Conservation (phyloP, 805 yeast genomes). For the Candida maris region DNA sequence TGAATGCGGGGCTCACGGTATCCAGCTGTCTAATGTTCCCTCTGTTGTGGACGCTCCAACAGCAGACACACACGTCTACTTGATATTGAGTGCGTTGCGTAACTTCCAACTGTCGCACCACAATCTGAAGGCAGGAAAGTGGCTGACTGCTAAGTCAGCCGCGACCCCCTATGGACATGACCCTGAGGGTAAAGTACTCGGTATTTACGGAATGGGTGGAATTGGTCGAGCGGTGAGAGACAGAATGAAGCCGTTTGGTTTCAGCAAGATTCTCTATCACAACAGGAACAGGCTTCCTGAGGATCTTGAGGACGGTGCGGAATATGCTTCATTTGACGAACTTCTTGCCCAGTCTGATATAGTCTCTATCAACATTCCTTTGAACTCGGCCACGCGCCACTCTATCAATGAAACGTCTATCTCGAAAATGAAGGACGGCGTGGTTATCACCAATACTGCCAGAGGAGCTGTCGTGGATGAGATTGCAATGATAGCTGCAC, state of each 20-base stretch:
- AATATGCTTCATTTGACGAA: constrained; percentile 69
- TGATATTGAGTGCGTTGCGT: constrained; percentile 50
- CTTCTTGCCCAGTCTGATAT: constrained; percentile 63
- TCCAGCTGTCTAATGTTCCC: constrained; percentile 53
- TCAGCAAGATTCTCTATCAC: constrained; percentile 64
- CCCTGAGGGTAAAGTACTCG: constrained; percentile 72
- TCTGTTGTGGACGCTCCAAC: constrained; percentile 51
- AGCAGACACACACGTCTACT: constrained; percentile 52
- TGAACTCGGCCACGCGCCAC: constrained; percentile 69
- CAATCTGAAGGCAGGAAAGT: constrained; percentile 52
- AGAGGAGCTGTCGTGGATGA: constrained; percentile 84
- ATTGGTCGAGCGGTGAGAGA: constrained; percentile 79
- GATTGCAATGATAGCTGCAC: constrained; percentile 47
- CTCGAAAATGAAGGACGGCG: constrained; percentile 72
- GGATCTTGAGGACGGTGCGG: constrained; percentile 66
- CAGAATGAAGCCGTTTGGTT: constrained; percentile 74
- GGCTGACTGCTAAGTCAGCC: constrained; percentile 48
- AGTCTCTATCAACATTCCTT: constrained; percentile 71
- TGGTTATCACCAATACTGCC: constrained; percentile 77
- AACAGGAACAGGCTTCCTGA: constrained; percentile 58
- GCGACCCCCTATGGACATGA: constrained; percentile 68
- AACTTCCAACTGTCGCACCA: constrained; percentile 60
- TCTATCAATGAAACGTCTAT: constrained; percentile 59
- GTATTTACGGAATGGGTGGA: constrained; percentile 86
- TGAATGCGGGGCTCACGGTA: constrained; percentile 37